Evolutionary conservation across 2,329 filamentous ascomycete species (phyloP), one percentile per base, ranked within the genome.

Genomic region (Dothistroma septosporum): DNA sequence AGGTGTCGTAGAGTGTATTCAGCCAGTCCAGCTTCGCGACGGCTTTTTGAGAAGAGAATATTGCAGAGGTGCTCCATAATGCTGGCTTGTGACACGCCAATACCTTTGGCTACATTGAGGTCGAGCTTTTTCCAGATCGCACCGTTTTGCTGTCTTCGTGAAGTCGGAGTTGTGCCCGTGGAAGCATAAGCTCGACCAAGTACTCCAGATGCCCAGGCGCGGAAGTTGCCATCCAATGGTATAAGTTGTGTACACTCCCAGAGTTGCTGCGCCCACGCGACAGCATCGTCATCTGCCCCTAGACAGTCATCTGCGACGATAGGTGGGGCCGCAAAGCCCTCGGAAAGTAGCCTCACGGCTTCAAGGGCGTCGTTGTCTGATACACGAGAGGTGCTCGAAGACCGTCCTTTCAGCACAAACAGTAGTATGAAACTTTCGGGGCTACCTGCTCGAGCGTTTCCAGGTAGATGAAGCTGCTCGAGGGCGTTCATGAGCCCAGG

Each of bases 161-260:
- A 50, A 6, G 14, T 19, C 37, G 70, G 67, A 32, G 64, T 60
- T 16, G 46, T 47, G 10, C 74, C 76, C 67, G 63, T 74, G 64
- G 59, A 84, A 44, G 88, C 87, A 75, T 92, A 97, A 0, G 91
- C 87, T 71, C 91, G 85, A 8, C 95, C 94, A 49, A 97, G 80
- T 1, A 92, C 88, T 64, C 88, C 84, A 2, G 90, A 92, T 49
- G 90, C 89, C 95, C 95, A 99, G 0, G 90, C 78, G 0, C 91
- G 78, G 59, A 72, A 72, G 8, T 19, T 28, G 2, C 59, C 58
- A 52, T 58, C 49, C 12, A 64, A 21, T 77, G 59, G n/a, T 7
- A 55, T 47, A 11, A 52, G 55, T 53, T 61, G 56, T 10, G 68
- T 16, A 2, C 67, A 56, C 44, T 69, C 61, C 68, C 69, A 70